phyloP scores from a whole-genome alignment of 768 basidiomycete genomes.

The Trametes elegans region DNA sequence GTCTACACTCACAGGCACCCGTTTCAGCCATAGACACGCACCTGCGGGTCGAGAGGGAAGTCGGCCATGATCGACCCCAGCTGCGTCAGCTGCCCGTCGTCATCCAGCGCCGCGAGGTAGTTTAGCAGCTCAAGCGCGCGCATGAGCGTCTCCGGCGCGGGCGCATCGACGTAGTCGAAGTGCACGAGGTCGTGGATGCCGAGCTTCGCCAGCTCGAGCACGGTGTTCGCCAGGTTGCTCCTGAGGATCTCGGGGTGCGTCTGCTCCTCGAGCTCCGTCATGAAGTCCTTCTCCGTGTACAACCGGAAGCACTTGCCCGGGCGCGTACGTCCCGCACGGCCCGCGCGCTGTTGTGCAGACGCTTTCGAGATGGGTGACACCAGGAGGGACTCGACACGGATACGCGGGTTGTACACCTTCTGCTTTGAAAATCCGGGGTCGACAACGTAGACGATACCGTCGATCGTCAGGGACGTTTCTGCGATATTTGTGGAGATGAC shows the following conservation, averaged over 20 bases:
- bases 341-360: constrained; percentile 92
- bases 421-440: constrained; percentile 98
- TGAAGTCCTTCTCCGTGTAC: constrained; percentile 97
- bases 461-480: constrained; percentile 96
- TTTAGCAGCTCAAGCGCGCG: constrained; percentile 93
- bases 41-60: constrained; percentile 98
- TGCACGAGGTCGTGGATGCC: constrained; percentile 64
- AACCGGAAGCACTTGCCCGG: constrained; percentile 97
- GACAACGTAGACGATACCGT: constrained; percentile 99
- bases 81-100: constrained; percentile 87
- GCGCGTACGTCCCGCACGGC: constrained; percentile 92
- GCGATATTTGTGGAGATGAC: constrained; percentile 97
- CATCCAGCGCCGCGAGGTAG: constrained; percentile 88
- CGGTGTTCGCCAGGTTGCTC: constrained; percentile 90
- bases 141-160: constrained; percentile 76
- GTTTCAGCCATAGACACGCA: constrained; percentile 30
- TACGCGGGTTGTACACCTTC: constrained; percentile 97
- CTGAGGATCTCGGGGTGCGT: constrained; percentile 95
- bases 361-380: constrained; percentile 97
- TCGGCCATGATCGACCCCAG: constrained; percentile 94
- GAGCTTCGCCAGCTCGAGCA: constrained; percentile 90
- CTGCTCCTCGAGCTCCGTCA: constrained; percentile 93
- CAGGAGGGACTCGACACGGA: constrained; percentile 90
- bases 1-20: too few species aligned
- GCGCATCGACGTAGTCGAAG: constrained; percentile 32